Conservation (phyloP, 257 asterid species). For the Craterostigma plantagineum region DNA sequence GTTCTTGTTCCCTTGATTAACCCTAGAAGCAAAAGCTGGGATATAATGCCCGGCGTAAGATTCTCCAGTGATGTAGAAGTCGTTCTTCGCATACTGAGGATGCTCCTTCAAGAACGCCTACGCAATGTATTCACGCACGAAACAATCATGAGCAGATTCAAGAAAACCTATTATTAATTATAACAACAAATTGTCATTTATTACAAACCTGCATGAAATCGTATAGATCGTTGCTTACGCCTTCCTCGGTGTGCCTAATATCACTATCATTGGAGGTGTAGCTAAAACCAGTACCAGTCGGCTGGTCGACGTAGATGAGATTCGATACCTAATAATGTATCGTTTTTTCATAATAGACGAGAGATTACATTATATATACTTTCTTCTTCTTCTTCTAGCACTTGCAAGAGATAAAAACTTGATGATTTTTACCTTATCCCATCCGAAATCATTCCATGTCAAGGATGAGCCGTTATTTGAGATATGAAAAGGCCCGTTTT, state of each 20-base stretch:
- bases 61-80: conserved; percentile 38
- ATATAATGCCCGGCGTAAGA: conserved; percentile 48
- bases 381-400: not conserved
- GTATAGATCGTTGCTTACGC: conserved; percentile 34
- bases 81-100: conserved; percentile 23
- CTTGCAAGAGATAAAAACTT: not conserved
- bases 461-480: conserved; percentile 24
- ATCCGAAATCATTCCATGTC: conserved; percentile 36
- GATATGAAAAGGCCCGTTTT: conserved; percentile 35
- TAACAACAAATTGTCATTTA: not conserved
- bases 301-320: conserved; percentile 41
- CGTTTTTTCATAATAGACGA: not conserved
- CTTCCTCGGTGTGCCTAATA: conserved; percentile 31
- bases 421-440: conserved; percentile 41
- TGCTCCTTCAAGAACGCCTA: conserved; percentile 5
- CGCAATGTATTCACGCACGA: no score
- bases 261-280: conserved; percentile 27
- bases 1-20: conserved; percentile 17
- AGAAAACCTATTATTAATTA: no score
- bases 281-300: conserved; percentile 49
- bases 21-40: conserved; percentile 31
- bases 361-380: not conserved
- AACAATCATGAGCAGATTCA: no score
- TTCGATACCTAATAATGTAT: conserved; percentile 24
- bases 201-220: conserved; percentile 25